phyloP scores from a whole-genome alignment of 805 yeast genomes.

The Starmerella vaccinii region DNA sequence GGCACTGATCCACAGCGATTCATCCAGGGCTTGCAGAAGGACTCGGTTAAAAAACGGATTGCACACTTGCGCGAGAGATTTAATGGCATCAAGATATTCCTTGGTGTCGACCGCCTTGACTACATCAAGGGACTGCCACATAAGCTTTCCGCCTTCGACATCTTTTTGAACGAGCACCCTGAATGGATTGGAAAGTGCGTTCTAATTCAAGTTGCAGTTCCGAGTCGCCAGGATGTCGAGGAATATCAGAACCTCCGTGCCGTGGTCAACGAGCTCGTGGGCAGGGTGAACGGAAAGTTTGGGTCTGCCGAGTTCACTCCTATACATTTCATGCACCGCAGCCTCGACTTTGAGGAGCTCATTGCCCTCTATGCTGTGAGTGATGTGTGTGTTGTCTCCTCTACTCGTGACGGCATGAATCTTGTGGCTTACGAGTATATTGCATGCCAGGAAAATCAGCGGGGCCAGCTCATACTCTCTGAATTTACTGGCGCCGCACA shows the following conservation, averaged over 20 bases:
- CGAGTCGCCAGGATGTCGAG: constrained; percentile 95
- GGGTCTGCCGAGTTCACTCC: constrained; percentile 98
- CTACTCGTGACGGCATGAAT: constrained; percentile 98
- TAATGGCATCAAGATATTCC: constrained; percentile 70
- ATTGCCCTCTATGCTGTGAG: constrained; percentile 75
- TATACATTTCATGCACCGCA: constrained; percentile 89
- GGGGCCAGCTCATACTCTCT: constrained; percentile 78
- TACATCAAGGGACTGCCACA: constrained; percentile 98
- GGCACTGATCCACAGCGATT: constrained; percentile 95
- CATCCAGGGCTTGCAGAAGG: constrained; percentile 59
- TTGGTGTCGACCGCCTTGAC: constrained; percentile 93
- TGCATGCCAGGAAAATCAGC: constrained; percentile 79
- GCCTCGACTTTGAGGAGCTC: constrained; percentile 82
- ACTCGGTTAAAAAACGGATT: constrained; percentile 56
- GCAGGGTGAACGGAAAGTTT: constrained; percentile 89
- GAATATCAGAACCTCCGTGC: constrained; percentile 91
- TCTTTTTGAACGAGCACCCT: constrained; percentile 83
- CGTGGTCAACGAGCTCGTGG: constrained; percentile 90
- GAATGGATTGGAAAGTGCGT: constrained; percentile 98
- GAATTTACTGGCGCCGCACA: constrained; percentile 99
- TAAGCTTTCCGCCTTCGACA: constrained; percentile 90
- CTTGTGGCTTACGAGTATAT: constrained; percentile 92
- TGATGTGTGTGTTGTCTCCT: constrained; percentile 85
- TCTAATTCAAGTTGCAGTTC: constrained; percentile 92
- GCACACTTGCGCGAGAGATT: constrained; percentile 54